These are phyloP conservation scores for Stachybotrys echinatus DNA, from an alignment of 2,329 filamentous ascomycete species.

Conservation along the genomic window DNA sequence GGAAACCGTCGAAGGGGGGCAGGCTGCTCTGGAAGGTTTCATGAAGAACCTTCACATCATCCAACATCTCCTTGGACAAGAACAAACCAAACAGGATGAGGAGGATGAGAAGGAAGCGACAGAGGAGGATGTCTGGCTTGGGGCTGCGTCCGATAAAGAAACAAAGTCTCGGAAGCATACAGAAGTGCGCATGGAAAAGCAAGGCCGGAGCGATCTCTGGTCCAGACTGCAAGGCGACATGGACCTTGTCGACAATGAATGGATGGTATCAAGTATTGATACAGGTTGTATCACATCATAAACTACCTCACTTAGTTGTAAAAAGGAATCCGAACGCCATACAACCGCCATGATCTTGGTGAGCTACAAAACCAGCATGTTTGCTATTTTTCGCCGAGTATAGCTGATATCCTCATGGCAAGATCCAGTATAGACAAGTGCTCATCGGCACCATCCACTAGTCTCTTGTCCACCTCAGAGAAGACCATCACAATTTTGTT, in stretches of 20 bases:
- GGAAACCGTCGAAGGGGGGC: constrained; percentile 55
- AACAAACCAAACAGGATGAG: constrained; percentile 14
- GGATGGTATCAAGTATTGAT: constrained; percentile 1
- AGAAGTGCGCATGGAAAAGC: constrained; percentile 17
- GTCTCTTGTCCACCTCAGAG: constrained; percentile 87
- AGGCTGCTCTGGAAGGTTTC: constrained; percentile 48
- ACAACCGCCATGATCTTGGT: not conserved
- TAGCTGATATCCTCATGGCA: constrained; percentile 71
- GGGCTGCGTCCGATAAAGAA: constrained; percentile 17
- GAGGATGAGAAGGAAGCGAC: constrained; percentile 13
- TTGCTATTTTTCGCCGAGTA: constrained; percentile 48
- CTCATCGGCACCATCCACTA: constrained; percentile 93
- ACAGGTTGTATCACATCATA: not conserved
- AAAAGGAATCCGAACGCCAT: constrained; percentile 1
- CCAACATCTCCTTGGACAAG: constrained; percentile 39
- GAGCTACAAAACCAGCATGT: not conserved
- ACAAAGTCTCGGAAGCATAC: constrained; percentile 16
- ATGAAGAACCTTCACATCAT: constrained; percentile 44
- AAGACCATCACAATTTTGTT: constrained; percentile 86
- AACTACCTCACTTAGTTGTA: not conserved
- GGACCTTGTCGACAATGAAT: constrained; percentile 40
- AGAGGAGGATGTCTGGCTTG: constrained; percentile 30
- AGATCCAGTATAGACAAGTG: constrained; percentile 87
- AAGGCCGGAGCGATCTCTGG: constrained; percentile 39
- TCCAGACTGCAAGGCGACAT: constrained; percentile 47